Evolutionary conservation across 1,139 yeast species (phyloP).

Genomic region (Chernovozyma aurita): DNA sequence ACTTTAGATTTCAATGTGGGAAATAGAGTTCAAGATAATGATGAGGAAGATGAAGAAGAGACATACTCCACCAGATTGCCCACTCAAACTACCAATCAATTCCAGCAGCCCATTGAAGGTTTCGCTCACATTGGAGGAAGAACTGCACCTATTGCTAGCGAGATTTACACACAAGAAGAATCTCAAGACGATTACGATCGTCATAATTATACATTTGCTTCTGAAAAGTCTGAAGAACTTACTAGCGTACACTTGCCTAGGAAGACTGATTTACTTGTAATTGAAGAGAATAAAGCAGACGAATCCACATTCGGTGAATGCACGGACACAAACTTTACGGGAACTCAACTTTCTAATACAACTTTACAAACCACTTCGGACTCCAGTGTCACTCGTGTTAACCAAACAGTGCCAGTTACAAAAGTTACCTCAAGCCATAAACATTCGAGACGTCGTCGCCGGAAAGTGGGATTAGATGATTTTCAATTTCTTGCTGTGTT

Average conservation of each 20-base stretch:
- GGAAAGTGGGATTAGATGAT: constrained; percentile 90
- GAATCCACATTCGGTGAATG: not conserved
- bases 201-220: constrained; percentile 20
- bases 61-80: constrained; percentile 27
- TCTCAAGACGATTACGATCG: constrained; percentile 10
- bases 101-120: constrained; percentile 31
- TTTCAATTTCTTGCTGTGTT: constrained; percentile 89
- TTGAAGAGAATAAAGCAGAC: not conserved
- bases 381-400: too few relatives aligned
- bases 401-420: constrained; percentile 7
- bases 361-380: too few relatives aligned
- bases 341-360: not conserved
- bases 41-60: constrained; percentile 27
- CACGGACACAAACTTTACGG: not conserved
- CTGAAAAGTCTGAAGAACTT: constrained; percentile 16
- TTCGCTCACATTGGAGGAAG: constrained; percentile 10
- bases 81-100: constrained; percentile 28
- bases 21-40: constrained; percentile 17
- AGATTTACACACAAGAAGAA: constrained; percentile 9
- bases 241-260: not conserved
- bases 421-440: constrained; percentile 13
- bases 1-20: not conserved
- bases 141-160: constrained; percentile 4
- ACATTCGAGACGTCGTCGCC: constrained; percentile 33
- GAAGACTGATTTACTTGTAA: not conserved